Base-by-base conservation (phyloP, 2,329 filamentous ascomycete species). In the Monilinia vaccinii-corymbosi region DNA sequence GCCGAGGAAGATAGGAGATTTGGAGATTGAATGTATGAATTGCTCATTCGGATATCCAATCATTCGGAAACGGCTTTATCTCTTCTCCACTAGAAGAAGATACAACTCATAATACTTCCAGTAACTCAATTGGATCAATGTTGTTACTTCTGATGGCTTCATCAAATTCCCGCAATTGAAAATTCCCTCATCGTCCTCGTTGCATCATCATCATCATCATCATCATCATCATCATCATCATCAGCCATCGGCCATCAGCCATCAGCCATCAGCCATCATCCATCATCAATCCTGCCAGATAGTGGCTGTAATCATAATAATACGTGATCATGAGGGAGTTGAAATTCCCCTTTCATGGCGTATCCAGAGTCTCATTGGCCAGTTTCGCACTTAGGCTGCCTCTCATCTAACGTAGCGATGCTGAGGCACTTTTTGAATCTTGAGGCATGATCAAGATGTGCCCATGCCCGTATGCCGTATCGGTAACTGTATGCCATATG, bases 71-170 rank as follows among this genome's bases (percentile, higher is more conserved):
- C 32, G 38, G 16, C 47, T 28, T 38, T 38, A 59, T 59, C 4
- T 14, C n/a, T 36, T 59, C 46, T 59, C 47, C 48, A 59, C 56
- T 53, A n/a, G 32, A 57, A 42, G 25, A 32, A 53, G 51, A 53
- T 53, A 53, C 51, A 53, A 53, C 51, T 53, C 51, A 53, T 38
- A 44, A 25, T 28, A 28, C 38, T 53, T 53, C 34, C 38, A 44
- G 45, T n/a, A n/a, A 18, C 38, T 55, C 31, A 23, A 36, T n/a
- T n/a, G n/a, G n/a, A n/a, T n/a, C n/a, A n/a, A n/a, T n/a, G n/a
- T 25, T 32, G 38, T 32, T 44, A 14, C 14, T 53, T 40, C 21
- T 53, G 50, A 53, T 53, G 50, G 50, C 50, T 44, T 53, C 50
- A 53, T 53, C 50, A 53, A 32, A 44, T 32, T 23, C 28, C 38